Conservation (phyloP, 2,329 filamentous ascomycete species). For the Colletotrichum abscissum region DNA sequence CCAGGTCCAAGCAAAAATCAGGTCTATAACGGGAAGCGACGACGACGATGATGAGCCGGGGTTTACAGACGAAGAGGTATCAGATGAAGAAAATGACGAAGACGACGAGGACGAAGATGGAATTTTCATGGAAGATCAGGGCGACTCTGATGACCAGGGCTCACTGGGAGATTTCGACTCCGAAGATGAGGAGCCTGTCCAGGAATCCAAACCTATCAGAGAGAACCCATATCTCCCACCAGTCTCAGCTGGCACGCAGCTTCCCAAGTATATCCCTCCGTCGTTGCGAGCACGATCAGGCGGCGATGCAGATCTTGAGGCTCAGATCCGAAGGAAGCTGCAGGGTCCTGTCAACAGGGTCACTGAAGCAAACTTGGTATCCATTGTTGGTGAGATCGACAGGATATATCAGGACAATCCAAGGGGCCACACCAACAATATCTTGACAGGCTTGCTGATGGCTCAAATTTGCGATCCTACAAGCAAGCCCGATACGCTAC, state of each 20-base stretch:
- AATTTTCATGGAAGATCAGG: slow-evolving; percentile 45
- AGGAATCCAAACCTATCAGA: slow-evolving; percentile 60
- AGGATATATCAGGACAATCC: slow-evolving; percentile 85
- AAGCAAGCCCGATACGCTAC: slow-evolving; percentile 85
- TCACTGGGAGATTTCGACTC: slow-evolving; percentile 54
- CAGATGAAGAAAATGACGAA: slow-evolving; percentile 40
- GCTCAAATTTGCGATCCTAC: slow-evolving; percentile 84
- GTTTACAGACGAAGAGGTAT: slow-evolving; percentile 44
- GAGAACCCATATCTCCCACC: slow-evolving; percentile 95
- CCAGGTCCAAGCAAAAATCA: background rate
- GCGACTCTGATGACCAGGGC: slow-evolving; percentile 44
- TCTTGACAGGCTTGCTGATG: slow-evolving; percentile 81
- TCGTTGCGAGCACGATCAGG: slow-evolving; percentile 76
- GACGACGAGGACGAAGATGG: slow-evolving; percentile 42
- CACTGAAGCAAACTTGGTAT: slow-evolving; percentile 89
- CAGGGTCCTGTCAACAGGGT: slow-evolving; percentile 93
- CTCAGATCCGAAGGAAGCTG: slow-evolving; percentile 79
- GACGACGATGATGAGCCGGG: slow-evolving; percentile 41
- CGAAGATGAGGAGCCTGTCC: slow-evolving; percentile 44
- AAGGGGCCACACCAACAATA: slow-evolving; percentile 88
- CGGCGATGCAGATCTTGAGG: slow-evolving; percentile 74
- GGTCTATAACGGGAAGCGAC: slow-evolving; percentile 29
- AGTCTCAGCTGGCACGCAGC: slow-evolving; percentile 50
- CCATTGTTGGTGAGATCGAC: slow-evolving; percentile 85
- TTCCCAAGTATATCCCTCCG: slow-evolving; percentile 88